Evolutionary conservation across 73 alveolate genomes (phyloP).

Genomic region (Stentor roeselii): DNA sequence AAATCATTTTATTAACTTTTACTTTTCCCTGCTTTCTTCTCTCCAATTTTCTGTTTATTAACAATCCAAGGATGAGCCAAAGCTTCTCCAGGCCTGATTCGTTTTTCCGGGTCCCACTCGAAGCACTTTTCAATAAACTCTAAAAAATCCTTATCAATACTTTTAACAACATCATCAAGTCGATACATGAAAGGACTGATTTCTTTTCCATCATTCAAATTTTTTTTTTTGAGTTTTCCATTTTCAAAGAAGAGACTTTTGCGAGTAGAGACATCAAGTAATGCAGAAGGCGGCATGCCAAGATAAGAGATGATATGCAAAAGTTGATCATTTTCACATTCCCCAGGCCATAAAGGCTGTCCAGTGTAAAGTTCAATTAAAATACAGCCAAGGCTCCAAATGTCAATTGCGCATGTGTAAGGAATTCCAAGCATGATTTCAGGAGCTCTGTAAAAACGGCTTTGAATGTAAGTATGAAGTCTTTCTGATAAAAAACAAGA

Average conservation of each 20-base stretch:
- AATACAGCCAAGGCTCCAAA: conserved; percentile 29
- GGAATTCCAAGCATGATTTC: conserved; percentile 30
- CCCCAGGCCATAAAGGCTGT: conserved; percentile 32
- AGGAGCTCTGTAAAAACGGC: conserved; percentile 32
- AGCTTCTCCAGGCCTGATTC: no score
- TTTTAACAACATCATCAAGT: neutral
- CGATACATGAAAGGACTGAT: neutral
- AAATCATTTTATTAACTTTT: no score
- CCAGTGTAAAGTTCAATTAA: conserved; percentile 25
- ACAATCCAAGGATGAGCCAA: no score
- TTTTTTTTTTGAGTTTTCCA: neutral
- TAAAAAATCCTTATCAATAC: neutral
- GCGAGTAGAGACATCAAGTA: neutral
- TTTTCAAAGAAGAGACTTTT: neutral
- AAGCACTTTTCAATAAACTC: neutral
- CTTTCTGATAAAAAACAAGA: conserved; percentile 21
- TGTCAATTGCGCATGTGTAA: conserved; percentile 19
- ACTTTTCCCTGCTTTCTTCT: no score
- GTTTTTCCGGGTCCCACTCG: no score
- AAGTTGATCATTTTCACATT: conserved; percentile 10
- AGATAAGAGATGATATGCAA: neutral
- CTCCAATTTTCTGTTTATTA: no score
- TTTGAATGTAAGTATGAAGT: conserved; percentile 26
- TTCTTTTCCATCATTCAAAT: neutral
- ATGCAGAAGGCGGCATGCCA: conserved; percentile 27